Percentiles rank a stretch among this genome's conserved stretches.
Evolutionary conservation across 163 green algal genomes (phyloP).

Genomic region (Coccomyxa subellipsoidea): DNA sequence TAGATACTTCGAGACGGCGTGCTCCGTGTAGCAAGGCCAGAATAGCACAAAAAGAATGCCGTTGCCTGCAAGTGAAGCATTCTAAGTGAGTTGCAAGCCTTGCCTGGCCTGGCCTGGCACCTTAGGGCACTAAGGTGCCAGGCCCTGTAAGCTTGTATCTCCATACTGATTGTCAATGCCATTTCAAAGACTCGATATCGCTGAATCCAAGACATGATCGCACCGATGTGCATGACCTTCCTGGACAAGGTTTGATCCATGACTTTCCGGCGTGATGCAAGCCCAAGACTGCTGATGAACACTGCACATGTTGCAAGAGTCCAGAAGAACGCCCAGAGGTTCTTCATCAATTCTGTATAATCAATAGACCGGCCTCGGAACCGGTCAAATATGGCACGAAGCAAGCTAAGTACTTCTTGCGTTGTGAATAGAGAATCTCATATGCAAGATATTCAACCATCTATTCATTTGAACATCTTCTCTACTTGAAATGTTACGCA

Average conservation of each 20-base stretch:
- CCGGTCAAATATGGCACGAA: no score
- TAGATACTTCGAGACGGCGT: neutral
- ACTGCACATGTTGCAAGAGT: neutral
- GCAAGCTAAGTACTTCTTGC: no score
- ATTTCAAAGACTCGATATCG: no score
- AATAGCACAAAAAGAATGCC: neutral
- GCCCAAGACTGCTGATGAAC: neutral
- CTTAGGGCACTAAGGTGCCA: no score
- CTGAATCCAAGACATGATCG: neutral
- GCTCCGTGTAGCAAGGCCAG: neutral
- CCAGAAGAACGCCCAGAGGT: neutral
- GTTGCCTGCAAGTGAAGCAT: neutral
- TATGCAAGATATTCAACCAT: no score
- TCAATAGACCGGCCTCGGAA: no score
- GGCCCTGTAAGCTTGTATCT: no score
- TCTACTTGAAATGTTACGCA: no score
- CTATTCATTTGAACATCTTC: no score
- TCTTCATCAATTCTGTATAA: neutral
- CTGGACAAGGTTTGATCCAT: neutral
- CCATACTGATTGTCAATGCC: no score
- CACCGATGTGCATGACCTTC: conserved; percentile 16
- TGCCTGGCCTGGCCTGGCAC: no score
- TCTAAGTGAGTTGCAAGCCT: neutral
- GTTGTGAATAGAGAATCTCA: no score
- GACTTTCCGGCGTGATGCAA: neutral